Evolutionary conservation across 352 stramenopile genomes (phyloP).

Genomic region (Globisporangium orthogonon): DNA sequence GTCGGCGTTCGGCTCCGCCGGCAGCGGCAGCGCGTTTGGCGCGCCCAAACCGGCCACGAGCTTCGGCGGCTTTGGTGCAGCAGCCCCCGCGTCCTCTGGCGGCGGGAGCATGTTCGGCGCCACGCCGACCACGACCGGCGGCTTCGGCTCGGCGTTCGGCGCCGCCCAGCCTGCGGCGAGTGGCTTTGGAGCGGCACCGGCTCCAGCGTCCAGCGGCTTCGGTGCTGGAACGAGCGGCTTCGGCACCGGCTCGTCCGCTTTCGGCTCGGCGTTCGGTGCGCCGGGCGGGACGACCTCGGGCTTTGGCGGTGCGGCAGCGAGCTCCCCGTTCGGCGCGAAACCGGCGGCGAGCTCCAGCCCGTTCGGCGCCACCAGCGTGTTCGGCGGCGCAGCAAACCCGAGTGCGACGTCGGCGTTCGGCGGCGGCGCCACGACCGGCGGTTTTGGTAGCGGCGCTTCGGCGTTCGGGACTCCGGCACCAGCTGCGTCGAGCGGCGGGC

Average conservation of each 20-base stretch:
- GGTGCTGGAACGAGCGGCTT: constrained; percentile 6
- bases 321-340: constrained; percentile 54
- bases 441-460: constrained; percentile 17
- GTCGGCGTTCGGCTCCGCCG: constrained; percentile 34
- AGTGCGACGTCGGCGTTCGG: constrained; percentile 32
- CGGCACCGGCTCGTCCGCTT: constrained; percentile 21
- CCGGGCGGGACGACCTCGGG: constrained; percentile 8
- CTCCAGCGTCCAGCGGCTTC: constrained; percentile 8
- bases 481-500: constrained; percentile 11
- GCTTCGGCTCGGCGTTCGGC: constrained; percentile 32
- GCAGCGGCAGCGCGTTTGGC: constrained; percentile 32
- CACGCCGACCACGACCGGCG: constrained; percentile 18
- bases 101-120: constrained; percentile 21
- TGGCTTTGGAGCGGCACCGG: constrained; percentile 17
- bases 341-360: constrained; percentile 49
- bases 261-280: constrained; percentile 22
- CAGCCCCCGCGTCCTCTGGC: constrained; percentile 13
- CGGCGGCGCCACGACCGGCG: constrained; percentile 5
- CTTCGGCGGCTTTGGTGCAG: constrained; percentile 41
- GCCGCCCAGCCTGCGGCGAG: constrained; percentile 17
- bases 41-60: constrained; percentile 18
- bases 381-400: constrained; percentile 27
- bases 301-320: constrained; percentile 24
- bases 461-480: constrained; percentile 31
- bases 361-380: constrained; percentile 43